Conservation (phyloP, 495 filamentous ascomycete genomes). For the Hyaloscypha variabilis region DNA sequence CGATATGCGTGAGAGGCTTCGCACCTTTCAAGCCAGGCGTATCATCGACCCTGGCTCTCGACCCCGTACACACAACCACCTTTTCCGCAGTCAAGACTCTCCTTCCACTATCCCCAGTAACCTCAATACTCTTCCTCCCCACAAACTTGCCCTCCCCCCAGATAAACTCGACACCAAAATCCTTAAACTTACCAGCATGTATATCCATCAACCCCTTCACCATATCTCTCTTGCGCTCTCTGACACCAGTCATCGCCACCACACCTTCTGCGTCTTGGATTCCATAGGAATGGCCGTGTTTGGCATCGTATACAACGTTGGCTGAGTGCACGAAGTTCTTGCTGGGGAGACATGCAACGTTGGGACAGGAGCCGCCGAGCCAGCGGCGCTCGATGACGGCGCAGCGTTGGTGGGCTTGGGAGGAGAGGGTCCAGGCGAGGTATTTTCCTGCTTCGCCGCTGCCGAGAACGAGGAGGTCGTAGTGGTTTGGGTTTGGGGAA, state of each 20-base stretch:
- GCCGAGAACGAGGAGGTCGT: conserved; percentile 4
- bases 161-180: conserved; percentile 1
- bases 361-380: conserved; percentile 10
- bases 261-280: not conserved
- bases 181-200: not conserved
- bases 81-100: not conserved
- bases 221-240: conserved; percentile 1
- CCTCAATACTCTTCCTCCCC: not conserved
- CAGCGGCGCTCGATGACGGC: conserved; percentile 8
- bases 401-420: not conserved
- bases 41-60: conserved; percentile 5
- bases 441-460: conserved; percentile 12
- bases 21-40: conserved; percentile 8
- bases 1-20: not conserved
- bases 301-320: not conserved
- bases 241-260: conserved; percentile 5
- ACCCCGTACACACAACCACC: conserved; percentile 7
- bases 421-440: conserved; percentile 1
- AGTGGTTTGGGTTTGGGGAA: not conserved
- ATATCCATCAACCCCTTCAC: conserved; percentile 9
- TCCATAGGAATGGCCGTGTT: not conserved
- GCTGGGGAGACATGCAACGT: conserved; percentile 8
- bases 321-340: conserved; percentile 8
- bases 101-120: not conserved
- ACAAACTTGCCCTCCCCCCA: conserved; percentile 8